phyloP scores from a whole-genome alignment of 371 early-diverging fungal species.

The Mortierella sp. region DNA sequence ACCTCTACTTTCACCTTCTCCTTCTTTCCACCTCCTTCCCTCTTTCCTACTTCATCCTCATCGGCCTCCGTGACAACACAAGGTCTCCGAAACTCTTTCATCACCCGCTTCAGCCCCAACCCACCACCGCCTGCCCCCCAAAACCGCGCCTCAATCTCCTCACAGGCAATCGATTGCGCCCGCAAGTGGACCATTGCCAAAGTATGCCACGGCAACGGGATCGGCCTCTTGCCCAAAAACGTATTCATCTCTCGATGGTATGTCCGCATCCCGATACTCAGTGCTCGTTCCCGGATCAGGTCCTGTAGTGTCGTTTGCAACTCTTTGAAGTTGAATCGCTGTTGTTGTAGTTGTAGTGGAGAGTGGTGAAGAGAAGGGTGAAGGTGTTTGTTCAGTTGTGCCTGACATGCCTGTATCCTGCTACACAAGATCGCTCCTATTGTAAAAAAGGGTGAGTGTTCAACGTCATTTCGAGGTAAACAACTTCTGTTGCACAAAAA shows the following conservation, averaged over 20 bases:
- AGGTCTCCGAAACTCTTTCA: slow-evolving; percentile 26
- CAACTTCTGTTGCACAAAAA: background rate
- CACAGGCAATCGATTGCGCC: slow-evolving; percentile 30
- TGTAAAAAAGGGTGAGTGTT: background rate
- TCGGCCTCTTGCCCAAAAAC: slow-evolving; percentile 36
- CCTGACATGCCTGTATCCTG: slow-evolving; percentile 21
- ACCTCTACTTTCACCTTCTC: background rate
- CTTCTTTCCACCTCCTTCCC: background rate
- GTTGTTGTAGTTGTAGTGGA: too few relatives aligned
- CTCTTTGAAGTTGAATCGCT: background rate
- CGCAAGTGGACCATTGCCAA: slow-evolving; percentile 41
- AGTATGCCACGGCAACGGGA: slow-evolving; percentile 45
- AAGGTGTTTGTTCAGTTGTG: slow-evolving; percentile 18
- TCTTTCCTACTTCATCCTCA: background rate
- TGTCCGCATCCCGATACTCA: slow-evolving; percentile 13
- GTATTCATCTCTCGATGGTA: slow-evolving; percentile 42
- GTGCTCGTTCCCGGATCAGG: slow-evolving; percentile 16
- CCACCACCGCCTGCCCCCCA: background rate
- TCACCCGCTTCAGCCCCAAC: background rate
- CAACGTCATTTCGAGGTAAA: background rate
- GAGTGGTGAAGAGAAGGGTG: background rate
- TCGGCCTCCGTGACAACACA: slow-evolving; percentile 26
- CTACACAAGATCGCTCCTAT: slow-evolving; percentile 26
- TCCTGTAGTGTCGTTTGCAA: background rate
- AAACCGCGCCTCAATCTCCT: slow-evolving; percentile 35